Base-by-base conservation (phyloP, 352 stramenopile genomes). In the Pythium vanterpoolii region DNA sequence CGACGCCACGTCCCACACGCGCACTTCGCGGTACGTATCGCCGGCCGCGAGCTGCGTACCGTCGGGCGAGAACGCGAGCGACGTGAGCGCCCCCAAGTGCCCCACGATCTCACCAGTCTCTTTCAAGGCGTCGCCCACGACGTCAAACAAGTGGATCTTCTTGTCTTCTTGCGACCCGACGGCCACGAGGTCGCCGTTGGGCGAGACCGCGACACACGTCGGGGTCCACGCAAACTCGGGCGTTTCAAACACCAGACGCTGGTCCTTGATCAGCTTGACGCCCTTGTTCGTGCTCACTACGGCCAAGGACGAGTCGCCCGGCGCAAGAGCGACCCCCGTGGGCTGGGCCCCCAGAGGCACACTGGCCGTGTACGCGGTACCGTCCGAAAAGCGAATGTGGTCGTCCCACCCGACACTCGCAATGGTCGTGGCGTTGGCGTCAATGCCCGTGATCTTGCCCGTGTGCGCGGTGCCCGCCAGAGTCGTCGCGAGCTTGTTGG, bases 391-490 rank as follows among this genome's bases (percentile, higher is more conserved):
- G 31, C 87, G 83, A 11, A 95, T 66, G 33, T 86, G 87, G 64
- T 98, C 94, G 56, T 98, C 94, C 94, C 94, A 98, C 24, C 87
- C 92, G 13, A 86, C 79, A 56, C 83, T 97, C 5, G 88, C 78
- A 8, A 98, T 73, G 36, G 79, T 76, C 27, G 62, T 77, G n/a
- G 57, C 66, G 36, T 79, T 85, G 2, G 78, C 77, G 16, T 78
- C 69, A 40, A 96, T 94, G 33, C 80, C 83, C 7, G 85, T 90
- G 57, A 93, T 89, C 74, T 96, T 96, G 45, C 63, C 74, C 21
- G 74, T 89, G 68, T 90, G 79, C 30, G 71, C 71, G 3, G 45
- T 70, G 11, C 81, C 82, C 8, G 52, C 51, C 27, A 90, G 39
- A 0, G 71, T 39, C 50, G 61, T 79, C 27, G 76, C 76, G 30